phyloP scores from a whole-genome alignment of 345 rosid species.

The Linum lewisii region DNA sequence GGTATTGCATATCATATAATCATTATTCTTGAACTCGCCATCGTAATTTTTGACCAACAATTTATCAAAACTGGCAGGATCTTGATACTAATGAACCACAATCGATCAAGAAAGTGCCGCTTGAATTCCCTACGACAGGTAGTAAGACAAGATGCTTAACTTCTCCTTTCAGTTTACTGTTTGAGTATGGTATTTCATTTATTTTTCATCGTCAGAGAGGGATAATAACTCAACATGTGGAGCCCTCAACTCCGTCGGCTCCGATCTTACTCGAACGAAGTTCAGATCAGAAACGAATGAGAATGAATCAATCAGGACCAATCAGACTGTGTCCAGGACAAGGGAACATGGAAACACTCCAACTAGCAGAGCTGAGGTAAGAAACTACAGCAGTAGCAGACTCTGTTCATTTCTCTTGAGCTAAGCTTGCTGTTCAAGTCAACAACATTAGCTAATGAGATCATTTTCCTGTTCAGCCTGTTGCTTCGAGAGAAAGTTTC shows the following conservation, averaged over 20 bases:
- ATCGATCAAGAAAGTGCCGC: constrained; percentile 14
- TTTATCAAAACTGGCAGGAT: constrained; percentile 37
- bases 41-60: background rate
- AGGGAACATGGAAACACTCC: constrained; percentile 54
- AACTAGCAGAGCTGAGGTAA: constrained; percentile 62
- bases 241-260: constrained; percentile 76
- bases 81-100: constrained; percentile 30
- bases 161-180: too few relatives aligned
- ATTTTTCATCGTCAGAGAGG: too few relatives aligned
- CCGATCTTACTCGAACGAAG: constrained; percentile 84
- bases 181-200: too few relatives aligned
- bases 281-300: constrained; percentile 42
- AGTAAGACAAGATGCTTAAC: too few relatives aligned
- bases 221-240: constrained; percentile 62
- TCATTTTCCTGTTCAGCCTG: constrained; percentile 37
- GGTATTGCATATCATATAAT: constrained; percentile 27
- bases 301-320: constrained; percentile 46
- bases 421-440: too few relatives aligned
- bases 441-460: background rate
- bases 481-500: constrained; percentile 78
- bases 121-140: constrained; percentile 27
- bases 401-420: too few relatives aligned
- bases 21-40: too few relatives aligned
- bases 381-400: too few relatives aligned
- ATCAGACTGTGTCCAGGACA: constrained; percentile 46